Evolutionary conservation across 257 asterid genomes (phyloP).

Genomic region (Ajuga chamaepitys): DNA sequence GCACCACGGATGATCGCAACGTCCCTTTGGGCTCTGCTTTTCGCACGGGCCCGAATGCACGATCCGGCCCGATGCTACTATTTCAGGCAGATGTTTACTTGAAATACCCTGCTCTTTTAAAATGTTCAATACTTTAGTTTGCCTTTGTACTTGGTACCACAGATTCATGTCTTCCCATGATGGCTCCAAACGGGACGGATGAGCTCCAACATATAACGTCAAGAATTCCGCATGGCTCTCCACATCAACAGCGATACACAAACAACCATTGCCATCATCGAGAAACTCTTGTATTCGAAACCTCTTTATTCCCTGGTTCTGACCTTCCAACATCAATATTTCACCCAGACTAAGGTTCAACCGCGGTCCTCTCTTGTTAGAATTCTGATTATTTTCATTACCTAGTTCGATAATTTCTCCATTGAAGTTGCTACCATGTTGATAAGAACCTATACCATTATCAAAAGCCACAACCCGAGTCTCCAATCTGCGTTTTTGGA

Average conservation of each 20-base stretch:
- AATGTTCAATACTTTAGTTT: conserved; percentile 64
- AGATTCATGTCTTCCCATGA: conserved; percentile 90
- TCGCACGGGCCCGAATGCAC: conserved; percentile 62
- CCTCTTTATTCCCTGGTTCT: conserved; percentile 37
- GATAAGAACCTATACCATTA: conserved; percentile 27
- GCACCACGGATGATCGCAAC: conserved; percentile 75
- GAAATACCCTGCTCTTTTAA: conserved; percentile 47
- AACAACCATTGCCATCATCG: conserved; percentile 37
- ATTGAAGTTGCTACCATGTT: conserved; percentile 17
- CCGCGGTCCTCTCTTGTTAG: conserved; percentile 29
- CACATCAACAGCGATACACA: conserved; percentile 41
- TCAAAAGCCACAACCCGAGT: conserved; percentile 29
- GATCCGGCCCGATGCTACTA: conserved; percentile 57
- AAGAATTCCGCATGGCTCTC: conserved; percentile 28
- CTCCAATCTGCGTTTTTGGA: conserved; percentile 63
- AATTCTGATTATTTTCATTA: conserved; percentile 18
- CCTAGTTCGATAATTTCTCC: conserved; percentile 51
- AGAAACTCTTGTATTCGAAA: conserved; percentile 46
- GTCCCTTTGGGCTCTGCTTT: conserved; percentile 53
- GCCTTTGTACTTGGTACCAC: conserved; percentile 89
- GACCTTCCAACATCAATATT: conserved; percentile 58
- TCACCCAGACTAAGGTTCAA: conserved; percentile 52
- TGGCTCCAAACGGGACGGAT: conserved; percentile 71
- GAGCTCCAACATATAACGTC: conserved; percentile 61
- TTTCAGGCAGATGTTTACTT: conserved; percentile 54